phyloP scores from a whole-genome alignment of 352 stramenopile genomes.

The Globisporangium acanthophoron region DNA sequence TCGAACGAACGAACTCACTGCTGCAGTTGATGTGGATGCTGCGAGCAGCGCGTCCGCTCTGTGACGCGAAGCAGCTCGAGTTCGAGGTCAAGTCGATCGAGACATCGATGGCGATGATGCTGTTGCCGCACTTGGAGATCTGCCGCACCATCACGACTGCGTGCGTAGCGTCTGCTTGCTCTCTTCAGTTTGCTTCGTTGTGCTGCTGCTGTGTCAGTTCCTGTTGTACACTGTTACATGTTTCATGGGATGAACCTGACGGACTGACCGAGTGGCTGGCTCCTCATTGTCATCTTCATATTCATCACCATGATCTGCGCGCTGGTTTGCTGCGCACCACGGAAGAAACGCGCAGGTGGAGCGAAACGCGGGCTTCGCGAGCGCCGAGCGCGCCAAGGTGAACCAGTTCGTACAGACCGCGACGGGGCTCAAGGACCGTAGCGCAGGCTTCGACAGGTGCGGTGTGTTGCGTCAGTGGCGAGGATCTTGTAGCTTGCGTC shows the following conservation, averaged over 20 bases:
- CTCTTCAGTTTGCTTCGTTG: neutral
- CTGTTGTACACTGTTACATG: no score
- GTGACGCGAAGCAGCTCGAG: slow-evolving; percentile 27
- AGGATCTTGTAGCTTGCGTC: neutral
- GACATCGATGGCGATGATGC: slow-evolving; percentile 40
- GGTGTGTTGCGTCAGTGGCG: neutral
- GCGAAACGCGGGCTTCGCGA: slow-evolving; percentile 15
- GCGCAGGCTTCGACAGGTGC: slow-evolving; percentile 23
- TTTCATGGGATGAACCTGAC: no score
- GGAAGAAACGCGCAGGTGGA: slow-evolving; percentile 40
- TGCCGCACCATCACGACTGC: slow-evolving; percentile 49
- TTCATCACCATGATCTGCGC: neutral
- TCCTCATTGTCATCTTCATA: neutral
- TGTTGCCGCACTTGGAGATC: slow-evolving; percentile 48
- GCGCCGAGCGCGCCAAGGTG: slow-evolving; percentile 23
- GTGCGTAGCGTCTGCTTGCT: slow-evolving; percentile 15
- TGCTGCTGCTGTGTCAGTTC: no score
- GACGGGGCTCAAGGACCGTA: slow-evolving; percentile 23
- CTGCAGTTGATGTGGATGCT: neutral
- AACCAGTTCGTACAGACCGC: slow-evolving; percentile 26
- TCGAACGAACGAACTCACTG: neutral
- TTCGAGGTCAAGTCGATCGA: slow-evolving; percentile 39
- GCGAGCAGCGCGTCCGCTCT: slow-evolving; percentile 26
- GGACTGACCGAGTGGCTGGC: neutral
- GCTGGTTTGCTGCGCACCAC: neutral